These are phyloP conservation scores for Ramicandelaber brevisporus DNA, from an alignment of 192 early-diverging fungal genomes.

Conservation along the genomic window DNA sequence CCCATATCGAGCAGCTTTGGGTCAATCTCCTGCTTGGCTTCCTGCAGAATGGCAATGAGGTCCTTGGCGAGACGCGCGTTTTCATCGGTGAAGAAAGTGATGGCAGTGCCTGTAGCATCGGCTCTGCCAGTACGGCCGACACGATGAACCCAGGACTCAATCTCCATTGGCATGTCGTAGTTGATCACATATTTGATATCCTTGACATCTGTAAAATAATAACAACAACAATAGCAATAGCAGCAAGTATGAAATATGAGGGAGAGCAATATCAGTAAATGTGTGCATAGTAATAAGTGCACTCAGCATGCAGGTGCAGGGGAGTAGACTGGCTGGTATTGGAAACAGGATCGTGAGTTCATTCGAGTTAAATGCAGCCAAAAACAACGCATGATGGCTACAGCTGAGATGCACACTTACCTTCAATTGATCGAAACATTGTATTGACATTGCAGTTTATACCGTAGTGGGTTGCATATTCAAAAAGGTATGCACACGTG, in stretches of 20 bases:
- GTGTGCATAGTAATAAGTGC: slow-evolving; percentile 51
- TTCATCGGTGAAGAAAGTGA: slow-evolving; percentile 81
- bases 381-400: too few species aligned
- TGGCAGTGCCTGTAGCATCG: slow-evolving; percentile 62
- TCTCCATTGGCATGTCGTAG: slow-evolving; percentile 78
- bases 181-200: slow-evolving; percentile 97
- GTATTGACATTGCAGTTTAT: too few species aligned
- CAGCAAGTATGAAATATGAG: not conserved
- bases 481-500: too few species aligned
- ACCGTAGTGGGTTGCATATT: too few species aligned
- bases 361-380: too few species aligned
- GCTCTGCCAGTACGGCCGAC: slow-evolving; percentile 95
- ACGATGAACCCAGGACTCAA: slow-evolving; percentile 76
- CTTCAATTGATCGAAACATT: too few species aligned
- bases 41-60: slow-evolving; percentile 60
- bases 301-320: too few species aligned
- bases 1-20: slow-evolving; percentile 45
- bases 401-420: too few species aligned
- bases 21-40: slow-evolving; percentile 77
- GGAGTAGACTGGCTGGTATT: too few species aligned
- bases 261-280: slow-evolving; percentile 34
- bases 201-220: slow-evolving; percentile 38
- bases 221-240: not conserved
- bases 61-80: slow-evolving; percentile 65
- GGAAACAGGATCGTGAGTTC: slow-evolving; percentile 1